Base-by-base conservation (phyloP, 108 stramenopile genomes). In the Chaetoceros tenuissimus region DNA sequence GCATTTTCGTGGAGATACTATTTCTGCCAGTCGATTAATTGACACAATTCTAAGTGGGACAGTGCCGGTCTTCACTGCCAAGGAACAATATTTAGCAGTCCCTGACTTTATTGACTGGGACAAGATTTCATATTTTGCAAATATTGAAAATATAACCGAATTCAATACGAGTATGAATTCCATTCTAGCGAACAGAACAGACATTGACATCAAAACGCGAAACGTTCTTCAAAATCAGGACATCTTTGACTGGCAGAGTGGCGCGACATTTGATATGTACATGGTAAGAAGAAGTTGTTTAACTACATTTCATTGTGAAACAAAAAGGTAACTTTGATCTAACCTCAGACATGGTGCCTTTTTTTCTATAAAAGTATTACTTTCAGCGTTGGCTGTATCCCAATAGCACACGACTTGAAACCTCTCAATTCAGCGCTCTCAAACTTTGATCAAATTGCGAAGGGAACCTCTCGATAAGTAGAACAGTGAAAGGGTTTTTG, bases 21-120 rank as follows among this genome's bases (percentile, higher is more conserved):
- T 28, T 0, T 26, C 57, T 17, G 25, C 53, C 0, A 60, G 28
- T 45, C 52, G 68, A 31, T 52, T 69, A 19, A 48, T 56, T 26
- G 68, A 69, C 25, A 69, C 62, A 7, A 28, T 69, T 5, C 28
- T 69, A 18, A 63, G 61, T 48, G 68, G 62, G 0, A 63, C 68
- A 1, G 68, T 69, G 24, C 68, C 68, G 10, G 61, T 69, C 13
- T 69, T 69, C 34, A 69, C 68, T 13, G 19, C 24, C 10, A 44
- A 46, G 7, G 18, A 67, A 48, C 66, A 60, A 24, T 67, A 67
- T 45, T 21, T 53, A 3, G 45, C 40, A 0, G 22, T 55, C 19
- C 50, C 61, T 0, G 40, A 55, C 28, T 69, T 40, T 28, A 56
- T 62, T 24, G 68, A 69, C 40, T 69, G 61, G 61, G 46, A 50